Evolutionary conservation across 2,329 filamentous ascomycete genomes (phyloP).

Genomic region (Cercospora canescens): DNA sequence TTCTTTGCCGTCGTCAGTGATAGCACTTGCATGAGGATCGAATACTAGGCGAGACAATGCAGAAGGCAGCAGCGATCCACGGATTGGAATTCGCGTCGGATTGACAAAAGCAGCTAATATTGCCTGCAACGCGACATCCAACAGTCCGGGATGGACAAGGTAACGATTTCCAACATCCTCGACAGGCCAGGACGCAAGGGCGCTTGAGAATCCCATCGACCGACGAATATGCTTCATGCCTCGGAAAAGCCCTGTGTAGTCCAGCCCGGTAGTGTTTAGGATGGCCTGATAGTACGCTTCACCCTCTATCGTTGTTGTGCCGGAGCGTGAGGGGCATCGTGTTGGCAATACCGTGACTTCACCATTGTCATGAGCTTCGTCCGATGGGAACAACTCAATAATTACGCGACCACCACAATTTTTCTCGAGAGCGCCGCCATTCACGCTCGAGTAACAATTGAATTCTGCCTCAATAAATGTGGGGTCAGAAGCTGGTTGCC

Average conservation of each 20-base stretch:
- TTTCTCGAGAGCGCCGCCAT: constrained; percentile 16
- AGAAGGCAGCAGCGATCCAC: constrained; percentile 20
- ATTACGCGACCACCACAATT: constrained; percentile 19
- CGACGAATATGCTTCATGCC: constrained; percentile 21
- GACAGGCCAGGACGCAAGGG: constrained; percentile 19
- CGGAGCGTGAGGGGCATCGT: constrained; percentile 20
- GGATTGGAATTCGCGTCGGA: constrained; percentile 26
- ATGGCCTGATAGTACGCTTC: constrained; percentile 22
- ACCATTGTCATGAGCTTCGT: background rate
- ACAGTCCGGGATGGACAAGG: constrained; percentile 32
- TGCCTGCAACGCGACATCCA: constrained; percentile 38
- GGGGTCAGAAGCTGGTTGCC: constrained; percentile 26
- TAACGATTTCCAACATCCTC: constrained; percentile 20
- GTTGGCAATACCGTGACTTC: constrained; percentile 9
- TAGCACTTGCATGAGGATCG: constrained; percentile 13
- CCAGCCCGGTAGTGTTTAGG: constrained; percentile 21
- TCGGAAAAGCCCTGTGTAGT: constrained; percentile 22
- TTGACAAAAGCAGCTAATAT: constrained; percentile 33
- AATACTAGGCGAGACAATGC: constrained; percentile 20
- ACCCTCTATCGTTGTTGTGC: constrained; percentile 22
- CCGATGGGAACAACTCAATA: constrained; percentile 15
- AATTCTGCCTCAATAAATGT: constrained; percentile 36
- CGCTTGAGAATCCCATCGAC: constrained; percentile 19
- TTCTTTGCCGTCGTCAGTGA: constrained; percentile 29
- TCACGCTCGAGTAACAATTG: constrained; percentile 16